phyloP scores from a whole-genome alignment of 805 yeast genomes.

The Sugiyamaella valdiviana region DNA sequence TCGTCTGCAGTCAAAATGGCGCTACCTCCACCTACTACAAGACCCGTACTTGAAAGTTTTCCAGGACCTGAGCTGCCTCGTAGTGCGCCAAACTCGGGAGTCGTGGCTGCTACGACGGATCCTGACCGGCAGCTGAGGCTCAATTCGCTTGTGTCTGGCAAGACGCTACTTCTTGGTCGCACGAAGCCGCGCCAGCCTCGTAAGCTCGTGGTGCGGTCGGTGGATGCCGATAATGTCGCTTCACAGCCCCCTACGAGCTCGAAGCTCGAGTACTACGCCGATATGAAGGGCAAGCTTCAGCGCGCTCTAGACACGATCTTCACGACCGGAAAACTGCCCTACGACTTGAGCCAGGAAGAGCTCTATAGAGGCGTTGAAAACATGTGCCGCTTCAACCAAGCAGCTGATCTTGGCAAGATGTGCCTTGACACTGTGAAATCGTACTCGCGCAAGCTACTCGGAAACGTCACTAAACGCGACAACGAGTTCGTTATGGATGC shows the following conservation, averaged over 20 bases:
- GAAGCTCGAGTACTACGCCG: conserved; percentile 10
- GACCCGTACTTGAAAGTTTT: not conserved
- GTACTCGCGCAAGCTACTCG: conserved; percentile 3
- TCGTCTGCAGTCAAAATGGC: too few species aligned
- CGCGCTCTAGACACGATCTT: conserved; percentile 17
- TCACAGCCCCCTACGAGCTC: not conserved
- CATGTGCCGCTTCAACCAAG: conserved; percentile 25
- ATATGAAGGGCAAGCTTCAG: conserved; percentile 12
- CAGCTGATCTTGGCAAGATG: conserved; percentile 21
- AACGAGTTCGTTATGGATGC: not conserved
- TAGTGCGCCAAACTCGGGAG: not conserved
- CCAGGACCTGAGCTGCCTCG: conserved; percentile 12
- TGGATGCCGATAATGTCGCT: not conserved
- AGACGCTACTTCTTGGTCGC: conserved; percentile 2
- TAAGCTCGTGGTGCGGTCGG: conserved; percentile 3
- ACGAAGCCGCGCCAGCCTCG: conserved; percentile 1
- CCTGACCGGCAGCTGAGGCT: not conserved
- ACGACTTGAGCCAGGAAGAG: conserved; percentile 24
- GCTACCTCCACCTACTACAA: not conserved
- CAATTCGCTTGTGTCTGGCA: not conserved
- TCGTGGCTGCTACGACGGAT: not conserved
- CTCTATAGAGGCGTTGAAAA: conserved; percentile 30
- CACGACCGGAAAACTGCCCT: conserved; percentile 1
- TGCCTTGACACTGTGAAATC: conserved; percentile 14
- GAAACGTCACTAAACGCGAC: not conserved